Base-by-base conservation (phyloP, 345 rosid species). In the Streptanthus diversifolius region DNA sequence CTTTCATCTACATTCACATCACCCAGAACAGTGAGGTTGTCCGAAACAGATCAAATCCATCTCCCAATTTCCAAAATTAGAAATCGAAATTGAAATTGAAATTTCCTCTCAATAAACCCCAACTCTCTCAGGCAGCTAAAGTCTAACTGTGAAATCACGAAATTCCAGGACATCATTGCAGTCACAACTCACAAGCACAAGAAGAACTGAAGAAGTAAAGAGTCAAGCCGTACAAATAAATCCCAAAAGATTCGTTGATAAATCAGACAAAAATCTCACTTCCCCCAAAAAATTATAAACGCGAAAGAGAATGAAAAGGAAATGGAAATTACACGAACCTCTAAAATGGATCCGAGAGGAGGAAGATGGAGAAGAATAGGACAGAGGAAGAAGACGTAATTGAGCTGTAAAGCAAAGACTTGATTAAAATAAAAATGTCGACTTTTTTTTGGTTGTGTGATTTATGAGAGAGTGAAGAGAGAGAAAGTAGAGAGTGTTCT, bases 361-460 rank as follows among this genome's bases (percentile, higher is more conserved):
- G 68, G 73, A 77, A 49, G 68, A 61, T 2, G 72, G 45, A 45
- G 77, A 57, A 54, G 77, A 66, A 66, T 48, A 59, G 43, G 66
- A 58, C 58, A 59, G 78, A 75, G 48, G 73, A 68, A 75, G 79
- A 80, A 69, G 85, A 53, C 78, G 73, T 49, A 15, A 54, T 43
- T 70, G 81, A 84, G 87, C 81, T 84, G 83, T 82, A 80, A 80
- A 84, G 83, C 70, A 64, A 37, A 54, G 56, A 12, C 62, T 53
- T 51, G 54, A 77, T 54, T 41, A 44, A 70, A 41, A 80, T 53
- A 66, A 72, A 66, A 49, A 62, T 37, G 40, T 44, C 39, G 27
- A 68, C 55, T 57, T 12, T 41, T 53, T 21, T 43, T 33, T 11
- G 68, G 35, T 45, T 51, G 40, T 47, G 68, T 43, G 73, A 47